Evolutionary conservation across 2,329 filamentous ascomycete genomes (phyloP).

Genomic region (Hymenoscyphus albidus): DNA sequence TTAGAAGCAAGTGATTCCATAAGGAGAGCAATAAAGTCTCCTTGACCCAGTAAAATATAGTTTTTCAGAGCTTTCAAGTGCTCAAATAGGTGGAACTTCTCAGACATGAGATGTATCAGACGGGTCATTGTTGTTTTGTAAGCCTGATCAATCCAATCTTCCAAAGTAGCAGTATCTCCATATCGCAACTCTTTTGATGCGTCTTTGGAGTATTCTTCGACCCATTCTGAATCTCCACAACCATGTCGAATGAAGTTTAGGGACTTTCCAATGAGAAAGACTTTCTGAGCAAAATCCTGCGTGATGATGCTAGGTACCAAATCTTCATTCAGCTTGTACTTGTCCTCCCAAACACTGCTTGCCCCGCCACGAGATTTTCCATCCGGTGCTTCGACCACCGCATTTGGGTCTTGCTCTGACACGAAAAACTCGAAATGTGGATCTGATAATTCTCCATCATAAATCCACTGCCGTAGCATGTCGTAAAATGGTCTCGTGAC

Average conservation of each 20-base stretch:
- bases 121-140: constrained; percentile 98
- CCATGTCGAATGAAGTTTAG: constrained; percentile 97
- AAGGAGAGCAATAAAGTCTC: constrained; percentile 92
- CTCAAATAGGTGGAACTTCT: constrained; percentile 91
- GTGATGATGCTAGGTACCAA: constrained; percentile 96
- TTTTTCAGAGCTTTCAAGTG: constrained; percentile 90
- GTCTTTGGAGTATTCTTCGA: constrained; percentile 89
- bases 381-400: constrained; percentile 42
- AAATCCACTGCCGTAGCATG: constrained; percentile 95
- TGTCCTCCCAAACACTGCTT: constrained; percentile 96
- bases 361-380: constrained; percentile 56
- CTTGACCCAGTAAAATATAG: constrained; percentile 90
- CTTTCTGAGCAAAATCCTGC: constrained; percentile 88
- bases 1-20: constrained; percentile 96
- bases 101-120: constrained; percentile 87
- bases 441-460: constrained; percentile 96
- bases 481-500: constrained; percentile 95
- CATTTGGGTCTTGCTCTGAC: constrained; percentile 65
- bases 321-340: constrained; percentile 78
- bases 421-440: constrained; percentile 96
- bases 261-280: constrained; percentile 96
- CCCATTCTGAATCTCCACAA: constrained; percentile 91
- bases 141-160: constrained; percentile 91
- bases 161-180: constrained; percentile 86
- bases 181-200: constrained; percentile 90